phyloP scores from a whole-genome alignment of 2,329 filamentous ascomycete species.

The Aspergillus terreus region DNA sequence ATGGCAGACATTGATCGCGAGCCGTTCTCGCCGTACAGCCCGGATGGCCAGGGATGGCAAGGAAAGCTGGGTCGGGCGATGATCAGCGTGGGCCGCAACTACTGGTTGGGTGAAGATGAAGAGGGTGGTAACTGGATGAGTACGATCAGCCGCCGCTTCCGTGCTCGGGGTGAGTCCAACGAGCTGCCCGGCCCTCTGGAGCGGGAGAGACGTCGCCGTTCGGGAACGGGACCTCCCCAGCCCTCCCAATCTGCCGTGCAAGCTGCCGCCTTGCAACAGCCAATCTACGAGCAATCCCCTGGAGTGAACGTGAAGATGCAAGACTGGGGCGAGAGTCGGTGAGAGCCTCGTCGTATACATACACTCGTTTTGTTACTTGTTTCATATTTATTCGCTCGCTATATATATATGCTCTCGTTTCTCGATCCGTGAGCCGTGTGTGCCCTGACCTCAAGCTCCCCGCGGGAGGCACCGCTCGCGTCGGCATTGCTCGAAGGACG shows the following conservation, averaged over 20 bases:
- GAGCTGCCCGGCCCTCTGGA: conserved; percentile 45
- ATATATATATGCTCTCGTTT: too few species aligned
- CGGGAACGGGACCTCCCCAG: conserved; percentile 55
- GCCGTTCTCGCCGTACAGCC: conserved; percentile 65
- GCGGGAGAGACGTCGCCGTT: conserved; percentile 58
- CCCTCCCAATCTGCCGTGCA: conserved; percentile 37
- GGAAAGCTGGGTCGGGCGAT: conserved; percentile 76
- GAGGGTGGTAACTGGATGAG: conserved; percentile 63
- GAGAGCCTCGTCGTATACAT: conserved; percentile 5
- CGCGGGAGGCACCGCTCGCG: too few species aligned
- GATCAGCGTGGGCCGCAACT: conserved; percentile 68
- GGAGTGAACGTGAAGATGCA: conserved; percentile 36
- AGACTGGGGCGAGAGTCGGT: conserved; percentile 32
- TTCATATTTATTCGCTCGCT: too few species aligned
- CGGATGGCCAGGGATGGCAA: conserved; percentile 75
- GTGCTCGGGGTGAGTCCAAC: conserved; percentile 41
- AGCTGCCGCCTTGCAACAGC: conserved; percentile 31
- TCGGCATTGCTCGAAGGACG: too few species aligned
- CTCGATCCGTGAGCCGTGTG: too few species aligned
- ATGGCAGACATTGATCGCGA: conserved; percentile 52
- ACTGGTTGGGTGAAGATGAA: conserved; percentile 71
- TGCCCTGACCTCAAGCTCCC: too few species aligned
- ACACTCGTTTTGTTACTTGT: background rate
- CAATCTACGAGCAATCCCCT: conserved; percentile 26
- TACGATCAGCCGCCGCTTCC: conserved; percentile 60